Base-by-base conservation (phyloP, 805 yeast genomes). In the Nakazawaea molendinolei region DNA sequence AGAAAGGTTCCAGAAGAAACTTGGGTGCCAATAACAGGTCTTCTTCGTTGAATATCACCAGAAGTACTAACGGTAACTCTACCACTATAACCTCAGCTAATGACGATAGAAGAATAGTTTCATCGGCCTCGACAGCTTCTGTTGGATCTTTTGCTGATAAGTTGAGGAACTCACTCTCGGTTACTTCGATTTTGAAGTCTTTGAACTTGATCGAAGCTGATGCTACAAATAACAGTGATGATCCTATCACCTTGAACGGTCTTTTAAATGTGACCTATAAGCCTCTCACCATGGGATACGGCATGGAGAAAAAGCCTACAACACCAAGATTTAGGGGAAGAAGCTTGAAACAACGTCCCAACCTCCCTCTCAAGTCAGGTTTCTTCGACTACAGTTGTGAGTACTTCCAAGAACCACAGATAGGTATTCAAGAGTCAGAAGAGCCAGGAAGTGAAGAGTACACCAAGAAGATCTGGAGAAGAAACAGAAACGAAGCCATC, bases 401-500 rank as follows among this genome's bases (percentile, higher is more conserved):
- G 55, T 89, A 87, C 51, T 92, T 90, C 62, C 95, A 89, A 50
- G 97, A 89, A 52, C 97, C 98, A 0, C 97, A 90, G 52, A 80
- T 89, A 80, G 77, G 85, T 8, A 79, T 76, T 40, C 71, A 74
- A 36, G 97, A 90, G 47, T 60, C 76, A 13, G 97, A 90, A 48
- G 95, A 87, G 54, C 92, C 95, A 0, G 97, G 97, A 0, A 85
- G 95, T 39, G 75, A 79, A 40, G 89, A 85, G 44, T 86, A 85
- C 48, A 76, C 84, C 23, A 79, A 76, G 45, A 67, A 94, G 40
- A 59, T 85, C 17, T 92, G 97, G 97, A 70, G 96, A 47, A 70
- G 95, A 44, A 83, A 82, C 50, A 68, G 97, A 47, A 92, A 92
- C 52, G 97, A 92, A 53, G 56, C 71, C 3, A 84, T 87, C 23